Percentiles rank a stretch among this genome's conserved stretches.
Evolutionary conservation across 192 early-diverging fungal species (phyloP).

Genomic region (Rhizoclosmatium sp.): DNA sequence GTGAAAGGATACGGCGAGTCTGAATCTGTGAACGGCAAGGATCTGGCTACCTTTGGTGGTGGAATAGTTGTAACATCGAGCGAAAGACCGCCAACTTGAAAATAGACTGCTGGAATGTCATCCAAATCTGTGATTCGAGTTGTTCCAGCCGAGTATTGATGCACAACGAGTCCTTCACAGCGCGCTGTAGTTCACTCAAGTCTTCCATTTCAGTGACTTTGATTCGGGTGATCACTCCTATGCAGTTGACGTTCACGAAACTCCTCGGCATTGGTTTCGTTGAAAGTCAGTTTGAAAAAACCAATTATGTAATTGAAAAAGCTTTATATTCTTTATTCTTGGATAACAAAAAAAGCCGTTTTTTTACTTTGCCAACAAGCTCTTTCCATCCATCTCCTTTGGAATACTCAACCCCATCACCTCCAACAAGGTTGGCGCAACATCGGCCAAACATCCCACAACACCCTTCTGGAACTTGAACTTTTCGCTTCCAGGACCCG

Average conservation of each 20-base stretch:
- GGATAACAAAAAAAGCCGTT: neutral
- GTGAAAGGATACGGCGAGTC: neutral
- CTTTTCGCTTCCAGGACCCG: slow-evolving; percentile 64
- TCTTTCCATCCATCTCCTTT: slow-evolving; percentile 93
- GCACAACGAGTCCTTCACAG: neutral
- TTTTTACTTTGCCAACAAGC: slow-evolving; percentile 48
- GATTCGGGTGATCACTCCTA: slow-evolving; percentile 26
- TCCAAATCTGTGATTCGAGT: slow-evolving; percentile 6
- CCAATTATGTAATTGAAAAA: too few relatives aligned
- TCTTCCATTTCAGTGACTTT: slow-evolving; percentile 43
- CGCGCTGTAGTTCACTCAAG: slow-evolving; percentile 35
- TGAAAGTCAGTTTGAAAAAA: too few relatives aligned
- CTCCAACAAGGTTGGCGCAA: slow-evolving; percentile 93
- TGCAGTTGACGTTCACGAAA: slow-evolving; percentile 34
- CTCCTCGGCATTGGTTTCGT: slow-evolving; percentile 12
- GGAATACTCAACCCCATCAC: slow-evolving; percentile 93
- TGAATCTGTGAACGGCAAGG: slow-evolving; percentile 3
- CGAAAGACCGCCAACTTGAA: neutral
- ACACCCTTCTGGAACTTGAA: slow-evolving; percentile 41
- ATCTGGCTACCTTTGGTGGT: neutral
- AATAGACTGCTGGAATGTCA: slow-evolving; percentile 3
- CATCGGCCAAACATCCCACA: slow-evolving; percentile 87
- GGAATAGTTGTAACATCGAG: neutral
- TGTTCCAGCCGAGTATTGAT: neutral
- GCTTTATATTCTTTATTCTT: too few relatives aligned